Base-by-base conservation (phyloP, 2,329 filamentous ascomycete species). In the Pleurostoma richardsiae region DNA sequence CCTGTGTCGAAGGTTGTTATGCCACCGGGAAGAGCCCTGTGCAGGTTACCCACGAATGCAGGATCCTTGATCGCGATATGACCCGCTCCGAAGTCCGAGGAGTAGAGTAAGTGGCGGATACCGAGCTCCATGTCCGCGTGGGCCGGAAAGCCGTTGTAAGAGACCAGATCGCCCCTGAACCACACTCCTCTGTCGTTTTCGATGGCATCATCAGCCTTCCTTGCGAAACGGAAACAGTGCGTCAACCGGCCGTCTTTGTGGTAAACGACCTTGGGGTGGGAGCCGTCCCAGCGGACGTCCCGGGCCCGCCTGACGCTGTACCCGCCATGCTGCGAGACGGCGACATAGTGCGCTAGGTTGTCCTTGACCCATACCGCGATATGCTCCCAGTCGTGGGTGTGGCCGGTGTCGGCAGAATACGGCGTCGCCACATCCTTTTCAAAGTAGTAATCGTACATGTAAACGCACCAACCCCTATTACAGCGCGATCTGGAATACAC, bases 401-500 rank as follows among this genome's bases (percentile, higher is more conserved):
- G 69, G 11, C 65, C 65, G 3, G 54, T 54, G 42, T 62, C 60
- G 39, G 62, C 40, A 19, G 62, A 54, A 42, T 55, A 39, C 30
- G 49, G 33, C 26, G 55, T 51, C 11, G 60, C 58, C 3, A 66
- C 62, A 56, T 72, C 70, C 59, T 72, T 72, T 51, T 73, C 70
- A 45, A 73, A 73, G 57, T 71, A 73, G 57, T 73, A 72, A 50
- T 63, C 68, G 56, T 73, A 73, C 29, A 72, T 40, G 55, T 69
- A 64, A 10, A 63, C 61, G 57, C 70, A 74, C 69, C 68, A 72
- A 48, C 64, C 64, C 53, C 64, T 63, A 53, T 72, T 73, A 60
- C 71, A 73, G 4, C 66, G 64, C 51, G 61, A 56, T 4, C 70
- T 68, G 4, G 61, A 59, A 57, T 72, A 73, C 40, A 71, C 67